These are phyloP conservation scores for Penicillium sp. DNA, from an alignment of 2,329 filamentous ascomycete species.

Conservation along the genomic window DNA sequence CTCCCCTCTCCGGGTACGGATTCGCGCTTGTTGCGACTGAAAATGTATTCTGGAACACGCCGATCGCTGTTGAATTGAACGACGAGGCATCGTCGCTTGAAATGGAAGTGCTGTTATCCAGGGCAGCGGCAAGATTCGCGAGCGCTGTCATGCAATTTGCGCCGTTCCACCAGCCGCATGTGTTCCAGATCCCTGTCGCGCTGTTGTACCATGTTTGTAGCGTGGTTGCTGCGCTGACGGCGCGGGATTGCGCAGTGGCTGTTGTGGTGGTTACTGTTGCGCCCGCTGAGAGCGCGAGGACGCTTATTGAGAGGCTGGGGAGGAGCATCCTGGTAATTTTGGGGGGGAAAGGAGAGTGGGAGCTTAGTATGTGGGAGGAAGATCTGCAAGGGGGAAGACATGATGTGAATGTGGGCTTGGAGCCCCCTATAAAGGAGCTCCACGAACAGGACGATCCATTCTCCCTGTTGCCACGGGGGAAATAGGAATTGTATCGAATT, in stretches of 20 bases:
- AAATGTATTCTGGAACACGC: neutral
- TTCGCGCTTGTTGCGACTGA: neutral
- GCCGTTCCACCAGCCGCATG: conserved; percentile 74
- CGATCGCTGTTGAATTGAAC: neutral
- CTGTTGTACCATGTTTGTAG: conserved; percentile 68
- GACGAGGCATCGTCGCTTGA: conserved; percentile 15
- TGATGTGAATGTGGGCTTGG: neutral
- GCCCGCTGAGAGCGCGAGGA: neutral
- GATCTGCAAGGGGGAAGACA: neutral
- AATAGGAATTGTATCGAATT: neutral
- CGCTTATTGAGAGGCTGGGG: neutral
- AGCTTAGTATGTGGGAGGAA: neutral
- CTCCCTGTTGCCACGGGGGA: neutral
- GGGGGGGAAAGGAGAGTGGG: neutral
- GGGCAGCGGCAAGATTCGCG: conserved; percentile 55
- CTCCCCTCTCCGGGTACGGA: neutral
- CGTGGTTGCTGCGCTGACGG: conserved; percentile 23
- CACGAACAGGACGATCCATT: neutral
- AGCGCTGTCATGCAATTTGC: conserved; percentile 70
- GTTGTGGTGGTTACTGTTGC: neutral
- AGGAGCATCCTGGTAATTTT: neutral
- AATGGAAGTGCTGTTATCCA: no score
- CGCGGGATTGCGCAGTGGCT: neutral
- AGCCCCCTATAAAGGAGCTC: neutral
- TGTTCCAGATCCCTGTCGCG: conserved; percentile 66